phyloP scores from a whole-genome alignment of 176 grass and related monocot species.

The barley (Hordeum vulgare) region MorexV3_pseudomolecules_assembly NC_058521.1:68546136-68546635 shows the following conservation, averaged over 20 bases:
- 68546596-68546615: no score
- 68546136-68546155: conserved; percentile 5
- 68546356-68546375: not conserved
- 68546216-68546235: not conserved
- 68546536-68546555: no score
- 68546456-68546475: no score
- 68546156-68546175: not conserved
- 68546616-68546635: no score
- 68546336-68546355: not conserved
- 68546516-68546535: not conserved
- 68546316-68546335: not conserved
- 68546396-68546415: no score
- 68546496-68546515: not conserved
- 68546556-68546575: no score
- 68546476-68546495: no score
- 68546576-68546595: no score
- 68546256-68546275: not conserved
- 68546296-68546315: not conserved
- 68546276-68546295: not conserved
- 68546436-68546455: no score
- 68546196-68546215: not conserved
- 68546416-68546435: no score
- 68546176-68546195: not conserved
- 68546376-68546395: no score
- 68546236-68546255: not conserved